Percentiles rank a stretch among this genome's conserved stretches.
phyloP scores from a whole-genome alignment of 1,139 yeast genomes.

The Blastobotrys indianensis region DNA sequence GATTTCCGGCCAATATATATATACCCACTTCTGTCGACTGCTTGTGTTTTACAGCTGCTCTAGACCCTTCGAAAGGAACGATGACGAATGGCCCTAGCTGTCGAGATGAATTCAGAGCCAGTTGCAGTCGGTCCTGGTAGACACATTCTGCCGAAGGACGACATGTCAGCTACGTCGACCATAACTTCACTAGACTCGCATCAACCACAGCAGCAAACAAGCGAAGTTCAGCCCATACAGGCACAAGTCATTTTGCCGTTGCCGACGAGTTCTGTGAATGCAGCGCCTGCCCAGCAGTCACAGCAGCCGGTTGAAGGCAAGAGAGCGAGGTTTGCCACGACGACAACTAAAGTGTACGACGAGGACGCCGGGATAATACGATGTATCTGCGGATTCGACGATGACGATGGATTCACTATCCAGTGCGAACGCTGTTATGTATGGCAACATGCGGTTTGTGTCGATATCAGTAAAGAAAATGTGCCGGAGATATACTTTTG shows the following conservation, averaged over 20 bases:
- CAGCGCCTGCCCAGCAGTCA: background rate
- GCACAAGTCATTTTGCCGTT: too few relatives aligned
- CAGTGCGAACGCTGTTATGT: slow-evolving; percentile 89
- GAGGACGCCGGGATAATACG: slow-evolving; percentile 76
- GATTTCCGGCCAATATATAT: too few relatives aligned
- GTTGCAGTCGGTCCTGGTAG: background rate
- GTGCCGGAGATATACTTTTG: slow-evolving; percentile 84
- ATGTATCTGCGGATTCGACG: slow-evolving; percentile 82
- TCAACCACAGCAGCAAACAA: too few relatives aligned
- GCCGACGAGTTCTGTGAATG: too few relatives aligned
- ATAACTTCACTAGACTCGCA: too few relatives aligned
- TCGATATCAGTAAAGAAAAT: slow-evolving; percentile 65
- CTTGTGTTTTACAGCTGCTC: background rate
- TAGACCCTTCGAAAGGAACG: background rate
- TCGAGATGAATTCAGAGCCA: background rate
- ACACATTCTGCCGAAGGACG: background rate
- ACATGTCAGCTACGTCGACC: background rate
- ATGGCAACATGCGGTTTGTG: slow-evolving; percentile 93
- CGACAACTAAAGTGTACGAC: slow-evolving; percentile 8
- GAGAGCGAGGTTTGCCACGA: background rate
- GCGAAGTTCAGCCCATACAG: too few relatives aligned
- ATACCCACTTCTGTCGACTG: too few relatives aligned
- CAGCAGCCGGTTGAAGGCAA: background rate
- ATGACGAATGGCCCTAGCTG: slow-evolving; percentile 8
- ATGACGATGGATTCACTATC: slow-evolving; percentile 92